Evolutionary conservation across 2,329 filamentous ascomycete species (phyloP), one percentile per base, ranked within the genome.

Genomic region (Coniochaeta prunicola): DNA sequence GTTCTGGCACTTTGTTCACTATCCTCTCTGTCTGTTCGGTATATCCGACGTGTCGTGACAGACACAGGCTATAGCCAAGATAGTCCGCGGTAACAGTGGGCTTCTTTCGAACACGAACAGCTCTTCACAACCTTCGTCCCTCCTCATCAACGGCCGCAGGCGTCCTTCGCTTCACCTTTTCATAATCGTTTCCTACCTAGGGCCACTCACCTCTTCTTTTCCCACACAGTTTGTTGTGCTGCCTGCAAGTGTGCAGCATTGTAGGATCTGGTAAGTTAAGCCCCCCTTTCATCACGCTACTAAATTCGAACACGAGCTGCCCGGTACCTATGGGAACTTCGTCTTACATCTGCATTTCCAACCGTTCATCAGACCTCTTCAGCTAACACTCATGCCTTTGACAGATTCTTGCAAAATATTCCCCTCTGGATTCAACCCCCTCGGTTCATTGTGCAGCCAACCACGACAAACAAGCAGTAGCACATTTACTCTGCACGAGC

Each of bases 141-240:
- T 66, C 70, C 65, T 70, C 68, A 69, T 63, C 64, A 33, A 24
- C 69, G 80, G 81, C 76, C 80, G 80, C 81, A 79, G 81, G 81
- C 81, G 80, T 80, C 81, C 80, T 79, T 74, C 67, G 66, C 68
- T 78, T 73, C 69, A 67, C 61, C 60, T 57, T 59, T 60, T 59
- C 59, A 73, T 71, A 70, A 56, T 63, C 58, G 57, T 65, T n/a
- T 63, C 56, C 61, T 61, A 53, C 10, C 10, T n/a, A 30, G 26
- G 54, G 33, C 54, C 26, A 24, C 53, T 28, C 21, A 54, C 5
- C 24, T 54, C 3, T 54, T 33, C 48, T 54, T 34, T 34, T 54
- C 36, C 7, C 70, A 69, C 69, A 71, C 9, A 28, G 19, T 50
- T 48, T 13, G 42, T 26, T 48, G 42, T 13, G 42, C n/a, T 50